Base-by-base conservation (phyloP, 345 rosid species). In the Dovyalis caffra region DNA sequence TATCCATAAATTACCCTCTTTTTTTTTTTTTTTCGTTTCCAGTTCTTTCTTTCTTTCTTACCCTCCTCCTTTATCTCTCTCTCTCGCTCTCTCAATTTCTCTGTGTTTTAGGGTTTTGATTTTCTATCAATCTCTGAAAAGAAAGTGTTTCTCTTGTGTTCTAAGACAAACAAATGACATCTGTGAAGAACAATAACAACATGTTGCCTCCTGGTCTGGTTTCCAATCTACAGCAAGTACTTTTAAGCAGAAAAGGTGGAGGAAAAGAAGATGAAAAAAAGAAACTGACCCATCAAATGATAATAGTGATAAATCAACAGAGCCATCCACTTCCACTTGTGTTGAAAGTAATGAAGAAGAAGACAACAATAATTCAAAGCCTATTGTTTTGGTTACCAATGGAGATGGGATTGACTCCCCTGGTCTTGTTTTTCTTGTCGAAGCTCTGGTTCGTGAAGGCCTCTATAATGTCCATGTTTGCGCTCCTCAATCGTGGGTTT, bases 391-490 rank as follows among this genome's bases (percentile, higher is more conserved):
- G 86, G 88, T 95, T 45, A 93, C 97, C 25, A 93, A 93, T 74
- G 89, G 86, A 0, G 95, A 95, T 78, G 99, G 99, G 77, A 90
- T 91, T 85, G 98, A 91, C 34, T 95, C 97, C 10, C 90, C 92
- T 57, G 99, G 99, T 8, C 91, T 95, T 82, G 82, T 90, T 25
- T 85, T 57, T 84, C 97, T 95, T 47, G 99, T 93, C 33, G 90
- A 93, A 66, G 99, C 95, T 83, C 85, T 95, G 87, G 97, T 89
- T 70, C 77, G 78, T 61, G 81, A 84, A 60, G 92, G 93, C 51
- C 91, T 88, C 29, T 95, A 87, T 76, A 88, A 87, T 89, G 92
- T 95, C 72, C 86, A 91, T 45, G 99, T 95, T 79, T 89, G 93
- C 86, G 98, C 93, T 62, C 98, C 98, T 75, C 97, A 91, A 86